A percentile compares a stretch with the other conserved stretches of the same genome.
These are phyloP conservation scores for Puccinia polysora DNA, from an alignment of 1,284 basidiomycete species.

Conservation along the genomic window DNA sequence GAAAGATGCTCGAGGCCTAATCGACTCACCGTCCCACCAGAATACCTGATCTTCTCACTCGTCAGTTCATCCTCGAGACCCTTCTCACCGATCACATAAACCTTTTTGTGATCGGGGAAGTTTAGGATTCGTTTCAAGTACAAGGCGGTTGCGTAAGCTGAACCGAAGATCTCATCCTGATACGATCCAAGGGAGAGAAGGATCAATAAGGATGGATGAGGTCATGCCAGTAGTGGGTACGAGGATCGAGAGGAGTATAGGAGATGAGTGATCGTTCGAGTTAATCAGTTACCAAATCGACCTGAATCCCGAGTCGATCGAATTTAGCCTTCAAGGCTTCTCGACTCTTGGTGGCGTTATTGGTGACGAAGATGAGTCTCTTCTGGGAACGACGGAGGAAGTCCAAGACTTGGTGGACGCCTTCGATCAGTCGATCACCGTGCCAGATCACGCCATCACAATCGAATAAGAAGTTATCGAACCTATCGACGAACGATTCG, in stretches of 20 bases:
- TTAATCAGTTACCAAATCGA: too few relatives aligned
- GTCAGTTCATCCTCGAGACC: conserved; percentile 87
- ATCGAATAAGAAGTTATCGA: conserved; percentile 72
- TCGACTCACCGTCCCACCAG: conserved; percentile 76
- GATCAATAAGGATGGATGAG: background rate
- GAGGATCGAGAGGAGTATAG: too few relatives aligned
- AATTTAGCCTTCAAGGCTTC: conserved; percentile 83
- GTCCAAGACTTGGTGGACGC: conserved; percentile 63
- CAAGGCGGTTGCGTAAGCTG: conserved; percentile 85
- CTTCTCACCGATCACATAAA: conserved; percentile 87
- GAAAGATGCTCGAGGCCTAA: too few relatives aligned
- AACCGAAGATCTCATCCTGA: conserved; percentile 96
- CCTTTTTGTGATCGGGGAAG: conserved; percentile 83
- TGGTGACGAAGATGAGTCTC: conserved; percentile 87
- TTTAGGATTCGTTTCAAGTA: conserved; percentile 84
- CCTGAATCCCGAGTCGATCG: conserved; percentile 78
- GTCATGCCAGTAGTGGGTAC: background rate
- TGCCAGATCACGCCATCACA: conserved; percentile 89
- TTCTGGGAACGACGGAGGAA: conserved; percentile 62
- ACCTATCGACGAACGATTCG: background rate
- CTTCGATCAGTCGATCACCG: conserved; percentile 71
- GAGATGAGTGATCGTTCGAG: too few relatives aligned
- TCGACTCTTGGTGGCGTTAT: conserved; percentile 90
- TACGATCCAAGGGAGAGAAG: conserved; percentile 8
- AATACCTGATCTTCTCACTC: conserved; percentile 70